A percentile compares a stretch with the other conserved stretches of the same genome.
Evolutionary conservation across 768 basidiomycete species (phyloP).

Genomic region (Coprinopsis strossmayeri): DNA sequence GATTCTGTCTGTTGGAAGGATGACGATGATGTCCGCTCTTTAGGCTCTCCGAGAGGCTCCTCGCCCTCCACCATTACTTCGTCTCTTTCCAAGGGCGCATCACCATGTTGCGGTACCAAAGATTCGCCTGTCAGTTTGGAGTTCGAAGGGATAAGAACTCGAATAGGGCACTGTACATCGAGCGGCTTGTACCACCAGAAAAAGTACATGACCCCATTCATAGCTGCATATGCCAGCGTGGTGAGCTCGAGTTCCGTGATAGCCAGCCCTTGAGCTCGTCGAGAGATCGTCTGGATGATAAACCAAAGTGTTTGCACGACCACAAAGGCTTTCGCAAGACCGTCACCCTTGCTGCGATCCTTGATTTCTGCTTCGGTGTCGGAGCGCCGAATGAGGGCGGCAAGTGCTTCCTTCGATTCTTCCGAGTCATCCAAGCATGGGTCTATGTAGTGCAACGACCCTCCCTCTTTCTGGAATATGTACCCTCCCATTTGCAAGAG

Average conservation of each 20-base stretch:
- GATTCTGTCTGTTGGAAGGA: neutral
- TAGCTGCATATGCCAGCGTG: slow-evolving; percentile 24
- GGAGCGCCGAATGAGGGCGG: neutral
- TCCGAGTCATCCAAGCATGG: neutral
- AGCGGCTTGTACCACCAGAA: slow-evolving; percentile 32
- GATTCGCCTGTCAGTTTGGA: too few species aligned
- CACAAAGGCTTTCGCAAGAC: slow-evolving; percentile 22
- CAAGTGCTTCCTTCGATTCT: neutral
- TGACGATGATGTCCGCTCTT: neutral
- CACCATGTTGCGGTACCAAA: too few species aligned
- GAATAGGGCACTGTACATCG: slow-evolving; percentile 18
- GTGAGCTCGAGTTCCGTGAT: slow-evolving; percentile 26
- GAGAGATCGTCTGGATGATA: slow-evolving; percentile 18
- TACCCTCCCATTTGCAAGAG: neutral
- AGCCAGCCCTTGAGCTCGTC: slow-evolving; percentile 15
- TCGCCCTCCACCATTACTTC: neutral
- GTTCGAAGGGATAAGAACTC: neutral
- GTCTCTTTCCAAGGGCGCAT: too few species aligned
- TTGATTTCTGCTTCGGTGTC: neutral
- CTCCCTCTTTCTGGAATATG: neutral
- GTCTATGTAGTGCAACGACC: neutral
- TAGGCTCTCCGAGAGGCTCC: neutral
- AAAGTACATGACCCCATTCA: slow-evolving; percentile 21
- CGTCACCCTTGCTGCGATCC: slow-evolving; percentile 19
- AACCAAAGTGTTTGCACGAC: slow-evolving; percentile 27